Base-by-base conservation (phyloP, 2,329 filamentous ascomycete genomes). In the Pezicula radicicola region DNA sequence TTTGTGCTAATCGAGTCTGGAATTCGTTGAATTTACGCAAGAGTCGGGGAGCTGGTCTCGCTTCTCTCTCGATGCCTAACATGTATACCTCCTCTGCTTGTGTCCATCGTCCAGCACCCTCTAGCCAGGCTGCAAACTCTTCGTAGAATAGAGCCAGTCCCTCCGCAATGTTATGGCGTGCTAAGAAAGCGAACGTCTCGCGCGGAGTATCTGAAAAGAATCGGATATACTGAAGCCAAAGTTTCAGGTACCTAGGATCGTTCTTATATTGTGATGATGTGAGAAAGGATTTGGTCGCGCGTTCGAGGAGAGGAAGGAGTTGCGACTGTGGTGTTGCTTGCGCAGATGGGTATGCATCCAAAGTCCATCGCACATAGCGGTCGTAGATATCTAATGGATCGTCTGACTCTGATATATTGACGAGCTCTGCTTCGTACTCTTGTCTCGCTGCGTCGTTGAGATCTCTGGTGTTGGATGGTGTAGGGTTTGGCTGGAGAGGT, bases 381-480 rank as follows among this genome's bases (percentile, higher is more conserved):
- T 97, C 93, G 74, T 91, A 99, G 55, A 97, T 82, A 64, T 97
- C 94, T 45, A 99, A 83, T 1, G 94, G 94, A 65, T 99, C 94
- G 67, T 99, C 94, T 0, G 89, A 90, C 68, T 99, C 94, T 57
- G 83, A 81, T 47, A 95, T 85, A 45, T 77, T 82, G 41, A 83
- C 78, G 16, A 97, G 72, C 69, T 97, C 94, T 12, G 84, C 80
- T 71, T 99, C 94, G 63, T 90, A 97, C 64, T 93, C 87, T 62
- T 87, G 83, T 60, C 93, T 84, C 60, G 88, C 87, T 50, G 81
- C 82, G 67, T 93, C 86, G 73, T 96, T 89, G 57, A 90, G 77
- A 60, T 87, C 89, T 63, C 86, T 79, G 39, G 87, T 91, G 58
- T 90, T 84, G 50, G 84, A 80, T 4, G 89, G 87, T 36, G 84